Base-by-base conservation (phyloP, 108 stramenopile species). In the Fragilariopsis cylindrus region DNA sequence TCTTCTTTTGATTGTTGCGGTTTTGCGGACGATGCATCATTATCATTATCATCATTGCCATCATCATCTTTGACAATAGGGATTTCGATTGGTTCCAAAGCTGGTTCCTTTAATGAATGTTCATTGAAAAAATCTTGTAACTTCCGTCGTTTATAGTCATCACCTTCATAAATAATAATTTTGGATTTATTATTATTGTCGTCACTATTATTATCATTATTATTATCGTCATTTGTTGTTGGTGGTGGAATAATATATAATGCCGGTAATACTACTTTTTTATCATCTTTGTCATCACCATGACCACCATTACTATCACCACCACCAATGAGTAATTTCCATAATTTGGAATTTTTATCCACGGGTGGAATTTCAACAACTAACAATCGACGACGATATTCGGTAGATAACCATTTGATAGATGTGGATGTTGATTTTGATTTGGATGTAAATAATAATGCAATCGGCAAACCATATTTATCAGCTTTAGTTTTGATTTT, bases 341-440 rank as follows among this genome's bases (percentile, higher is more conserved):
- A 44, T 5, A 63, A 0, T 11, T 44, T 44, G 48, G 79, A 74
- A 62, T 90, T 90, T 63, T 78, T 86, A 67, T 85, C 87, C 39
- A 82, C 76, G 41, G 78, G 81, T 39, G 76, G 71, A 30, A 90
- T 70, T 55, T 90, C 84, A 2, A 74, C 85, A 16, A 90, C 43
- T 3, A 90, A 71, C 4, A 87, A 45, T 48, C 81, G 76, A 42
- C 83, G 80, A n/a, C 88, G 85, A 75, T 85, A 85, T 57, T 90
- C 88, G 5, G 84, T 84, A 2, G 80, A 81, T 8, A 90, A 72
- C 62, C 63, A 87, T 45, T 90, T 90, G 65, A 83, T 79, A 53
- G 85, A 71, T 18, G 74, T 67, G 21, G 82, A 72, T 66, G 84
- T 69, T 12, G 80, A 79, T 12, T 76, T 56, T 7, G 84, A 67